Evolutionary conservation across 306 rosid species (phyloP).

Genomic region (Corylus heterophylla): DNA sequence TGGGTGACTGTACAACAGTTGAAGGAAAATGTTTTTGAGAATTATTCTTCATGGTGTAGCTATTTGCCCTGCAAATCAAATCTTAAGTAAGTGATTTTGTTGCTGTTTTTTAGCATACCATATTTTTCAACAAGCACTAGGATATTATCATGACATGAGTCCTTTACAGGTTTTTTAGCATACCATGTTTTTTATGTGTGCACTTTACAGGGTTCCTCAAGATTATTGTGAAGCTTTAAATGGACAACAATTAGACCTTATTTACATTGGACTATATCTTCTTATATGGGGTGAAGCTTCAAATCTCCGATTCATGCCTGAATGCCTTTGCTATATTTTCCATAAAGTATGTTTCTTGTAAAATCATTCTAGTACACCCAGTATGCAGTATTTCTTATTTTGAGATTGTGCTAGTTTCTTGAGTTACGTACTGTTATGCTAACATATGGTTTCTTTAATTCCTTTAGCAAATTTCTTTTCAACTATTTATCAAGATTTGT

Average conservation of each 20-base stretch:
- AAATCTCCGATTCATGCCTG: conserved; percentile 97
- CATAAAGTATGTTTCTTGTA: conserved; percentile 64
- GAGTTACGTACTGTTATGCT: neutral
- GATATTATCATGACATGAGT: too few relatives aligned
- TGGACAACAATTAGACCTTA: conserved; percentile 64
- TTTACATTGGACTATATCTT: conserved; percentile 86
- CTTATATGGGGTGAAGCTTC: conserved; percentile 99
- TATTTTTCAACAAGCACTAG: conserved; percentile 12
- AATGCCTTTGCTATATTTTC: conserved; percentile 95
- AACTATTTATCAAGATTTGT: neutral
- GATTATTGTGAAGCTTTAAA: too few relatives aligned
- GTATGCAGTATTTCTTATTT: conserved; percentile 22
- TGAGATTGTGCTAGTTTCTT: conserved; percentile 9
- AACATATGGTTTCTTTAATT: neutral
- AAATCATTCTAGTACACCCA: conserved; percentile 16
- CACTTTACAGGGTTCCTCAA: conserved; percentile 49
- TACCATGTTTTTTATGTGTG: conserved; percentile 7
- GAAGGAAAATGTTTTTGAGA: conserved; percentile 64
- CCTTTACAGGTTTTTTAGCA: neutral
- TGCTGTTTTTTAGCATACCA: conserved; percentile 19
- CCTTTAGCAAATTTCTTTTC: neutral
- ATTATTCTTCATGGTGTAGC: conserved; percentile 86
- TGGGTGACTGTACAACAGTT: conserved; percentile 48
- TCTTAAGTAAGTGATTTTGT: conserved; percentile 50
- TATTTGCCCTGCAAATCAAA: conserved; percentile 65